These are phyloP conservation scores for Backusella australiensis DNA, from an alignment of 192 early-diverging fungal genomes.

Conservation along the genomic window DNA sequence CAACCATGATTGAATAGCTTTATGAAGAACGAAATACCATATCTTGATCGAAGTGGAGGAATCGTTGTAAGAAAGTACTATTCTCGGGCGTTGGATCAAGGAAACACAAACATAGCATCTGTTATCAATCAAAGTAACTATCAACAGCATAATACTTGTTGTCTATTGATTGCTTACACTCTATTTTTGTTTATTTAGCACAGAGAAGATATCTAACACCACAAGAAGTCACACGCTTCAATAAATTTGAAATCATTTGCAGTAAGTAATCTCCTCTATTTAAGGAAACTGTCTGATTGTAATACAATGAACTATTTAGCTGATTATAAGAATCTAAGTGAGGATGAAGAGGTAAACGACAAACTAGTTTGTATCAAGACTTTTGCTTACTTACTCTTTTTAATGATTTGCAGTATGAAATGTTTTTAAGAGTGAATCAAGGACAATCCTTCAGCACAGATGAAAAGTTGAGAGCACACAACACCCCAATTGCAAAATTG, in stretches of 20 bases:
- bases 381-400: neutral
- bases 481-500: neutral
- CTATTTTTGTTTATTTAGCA: neutral
- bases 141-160: no score
- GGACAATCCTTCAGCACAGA: neutral
- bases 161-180: neutral
- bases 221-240: neutral
- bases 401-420: neutral
- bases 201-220: neutral
- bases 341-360: neutral
- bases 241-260: neutral
- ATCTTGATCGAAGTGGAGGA: neutral
- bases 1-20: neutral
- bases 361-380: neutral
- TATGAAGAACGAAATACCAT: slow-evolving; percentile 14
- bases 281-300: neutral
- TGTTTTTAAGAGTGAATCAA: neutral
- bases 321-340: neutral
- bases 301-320: neutral
- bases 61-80: neutral
- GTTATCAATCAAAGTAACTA: neutral
- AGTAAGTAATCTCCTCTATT: neutral
- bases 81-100: neutral
- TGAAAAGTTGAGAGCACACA: neutral
- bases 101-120: neutral